A percentile compares a stretch with the other conserved stretches of the same genome.
These are phyloP conservation scores for Phylloporus sp. DNA, from an alignment of 768 basidiomycete species.

Conservation along the genomic window DNA sequence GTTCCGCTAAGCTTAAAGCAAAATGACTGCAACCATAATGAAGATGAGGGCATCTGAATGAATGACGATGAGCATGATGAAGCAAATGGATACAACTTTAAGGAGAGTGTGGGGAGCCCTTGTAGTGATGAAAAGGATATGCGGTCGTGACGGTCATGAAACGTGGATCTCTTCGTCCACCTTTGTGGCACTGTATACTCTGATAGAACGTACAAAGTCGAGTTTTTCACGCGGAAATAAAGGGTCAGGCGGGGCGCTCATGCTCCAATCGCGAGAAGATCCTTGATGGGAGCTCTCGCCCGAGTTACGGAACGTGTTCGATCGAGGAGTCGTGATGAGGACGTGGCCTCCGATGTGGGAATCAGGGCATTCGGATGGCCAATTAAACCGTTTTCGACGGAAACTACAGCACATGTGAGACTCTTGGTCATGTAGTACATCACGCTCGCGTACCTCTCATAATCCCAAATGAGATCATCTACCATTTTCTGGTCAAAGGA, in stretches of 20 bases:
- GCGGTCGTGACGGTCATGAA: conserved; percentile 9
- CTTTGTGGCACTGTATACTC: conserved; percentile 50
- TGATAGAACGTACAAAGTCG: conserved; percentile 47
- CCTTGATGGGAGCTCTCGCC: conserved; percentile 10
- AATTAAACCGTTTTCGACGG: conserved; percentile 62
- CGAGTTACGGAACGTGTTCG: conserved; percentile 16
- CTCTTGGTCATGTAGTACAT: conserved; percentile 4
- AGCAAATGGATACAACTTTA: not conserved
- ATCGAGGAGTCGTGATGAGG: conserved; percentile 22
- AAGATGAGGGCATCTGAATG: conserved; percentile 6
- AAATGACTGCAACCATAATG: conserved; percentile 16
- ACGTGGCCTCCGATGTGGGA: conserved; percentile 23
- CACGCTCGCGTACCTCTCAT: conserved; percentile 29
- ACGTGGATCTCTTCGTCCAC: conserved; percentile 26
- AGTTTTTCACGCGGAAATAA: conserved; percentile 36
- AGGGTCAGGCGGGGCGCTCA: conserved; percentile 17
- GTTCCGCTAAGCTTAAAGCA: not conserved
- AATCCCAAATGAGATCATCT: conserved; percentile 32
- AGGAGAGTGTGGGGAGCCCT: conserved; percentile 18
- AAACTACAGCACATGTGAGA: conserved; percentile 42
- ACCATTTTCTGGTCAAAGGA: conserved; percentile 21
- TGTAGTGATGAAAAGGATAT: conserved; percentile 1
- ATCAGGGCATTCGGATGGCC: conserved; percentile 49
- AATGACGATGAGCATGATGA: conserved; percentile 1
- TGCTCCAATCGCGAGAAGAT: conserved; percentile 12